phyloP scores from a whole-genome alignment of 768 basidiomycete species.

The Boletus reticulatus region DNA sequence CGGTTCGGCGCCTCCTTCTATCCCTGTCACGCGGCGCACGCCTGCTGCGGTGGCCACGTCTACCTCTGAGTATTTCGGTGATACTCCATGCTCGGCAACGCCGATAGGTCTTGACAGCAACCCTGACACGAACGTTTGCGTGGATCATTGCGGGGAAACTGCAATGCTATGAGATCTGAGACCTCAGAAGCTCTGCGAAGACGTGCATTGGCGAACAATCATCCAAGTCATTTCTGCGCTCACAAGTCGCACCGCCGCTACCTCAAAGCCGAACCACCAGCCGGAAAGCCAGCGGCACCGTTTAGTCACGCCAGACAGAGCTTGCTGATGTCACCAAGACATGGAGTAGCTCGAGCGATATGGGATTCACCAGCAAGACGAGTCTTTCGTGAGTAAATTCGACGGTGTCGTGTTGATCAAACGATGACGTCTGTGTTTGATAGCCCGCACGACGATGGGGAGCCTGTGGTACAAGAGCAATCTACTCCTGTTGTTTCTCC shows the following conservation, averaged over 20 bases:
- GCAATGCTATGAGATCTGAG: conserved; percentile 13
- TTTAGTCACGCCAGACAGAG: conserved; percentile 28
- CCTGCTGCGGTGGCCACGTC: conserved; percentile 16
- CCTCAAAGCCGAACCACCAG: conserved; percentile 24
- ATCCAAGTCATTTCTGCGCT: conserved; percentile 27
- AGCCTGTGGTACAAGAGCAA: conserved; percentile 12
- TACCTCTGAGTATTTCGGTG: conserved; percentile 19
- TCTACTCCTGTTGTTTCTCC: conserved; percentile 18
- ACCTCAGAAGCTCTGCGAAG: conserved; percentile 20
- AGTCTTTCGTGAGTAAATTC: conserved; percentile 19
- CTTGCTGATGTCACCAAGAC: conserved; percentile 32
- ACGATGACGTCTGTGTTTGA: background rate
- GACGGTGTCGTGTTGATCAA: background rate
- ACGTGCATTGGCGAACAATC: conserved; percentile 14
- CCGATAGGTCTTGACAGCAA: conserved; percentile 22
- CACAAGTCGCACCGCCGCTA: conserved; percentile 14
- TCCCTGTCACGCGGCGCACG: conserved; percentile 25
- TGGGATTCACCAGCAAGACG: conserved; percentile 18
- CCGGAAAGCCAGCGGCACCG: conserved; percentile 23
- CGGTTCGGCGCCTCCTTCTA: conserved; percentile 19
- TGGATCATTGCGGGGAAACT: conserved; percentile 10
- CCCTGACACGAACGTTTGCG: conserved; percentile 29
- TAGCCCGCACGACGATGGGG: conserved; percentile 26
- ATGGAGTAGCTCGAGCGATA: conserved; percentile 26
- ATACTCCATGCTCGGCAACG: conserved; percentile 26